Evolutionary conservation across 2,329 filamentous ascomycete genomes (phyloP), one percentile per base, ranked within the genome.

Genomic region (Scedosporium apiospermum): DNA sequence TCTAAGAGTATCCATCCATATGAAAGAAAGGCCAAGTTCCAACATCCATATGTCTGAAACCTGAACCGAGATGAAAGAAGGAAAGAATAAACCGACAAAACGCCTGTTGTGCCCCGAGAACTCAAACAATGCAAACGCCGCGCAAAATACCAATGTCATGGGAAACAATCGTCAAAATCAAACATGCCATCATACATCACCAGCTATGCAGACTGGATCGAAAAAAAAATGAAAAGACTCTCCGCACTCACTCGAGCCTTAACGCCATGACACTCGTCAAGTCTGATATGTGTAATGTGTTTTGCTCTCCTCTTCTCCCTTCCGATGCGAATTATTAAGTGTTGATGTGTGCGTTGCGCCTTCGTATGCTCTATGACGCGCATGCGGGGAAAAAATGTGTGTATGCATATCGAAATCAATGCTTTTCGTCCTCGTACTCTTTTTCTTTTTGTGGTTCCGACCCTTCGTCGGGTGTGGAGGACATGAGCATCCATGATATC

Each of bases 91-190:
- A 49, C 44, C 16, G 23, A 55, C 10, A 55, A 55, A 55, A 21
- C 34, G 34, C 34, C 34, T 38, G 2, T 10, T 12, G 6, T 38
- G 21, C n/a, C 5, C 51, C 5, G 5, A 27, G 10, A 55, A 55
- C 7, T 55, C 51, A 55, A 55, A 55, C 51, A 38, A 38, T 38
- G 51, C 51, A 55, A 55, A 49, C 18, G 51, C 51, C 49, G 49
- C 23, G 49, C 49, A 53, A 21, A 21, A 46, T 21, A 12, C n/a
- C 51, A 18, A 55, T 55, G 12, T 55, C 51, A 55, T 55, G 51
- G 23, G 51, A 55, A 55, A 55, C 51, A 55, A 55, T 55, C 51
- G 51, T 55, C 12, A 55, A 55, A 27, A 55, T n/a, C 51, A 55
- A 55, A 55, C 51, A 55, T 55, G 51, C 34, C 51, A 55, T 55